These are phyloP conservation scores for Fraxinus ornus DNA, from an alignment of 305 asterid genomes.

Conservation along the genomic window DNA sequence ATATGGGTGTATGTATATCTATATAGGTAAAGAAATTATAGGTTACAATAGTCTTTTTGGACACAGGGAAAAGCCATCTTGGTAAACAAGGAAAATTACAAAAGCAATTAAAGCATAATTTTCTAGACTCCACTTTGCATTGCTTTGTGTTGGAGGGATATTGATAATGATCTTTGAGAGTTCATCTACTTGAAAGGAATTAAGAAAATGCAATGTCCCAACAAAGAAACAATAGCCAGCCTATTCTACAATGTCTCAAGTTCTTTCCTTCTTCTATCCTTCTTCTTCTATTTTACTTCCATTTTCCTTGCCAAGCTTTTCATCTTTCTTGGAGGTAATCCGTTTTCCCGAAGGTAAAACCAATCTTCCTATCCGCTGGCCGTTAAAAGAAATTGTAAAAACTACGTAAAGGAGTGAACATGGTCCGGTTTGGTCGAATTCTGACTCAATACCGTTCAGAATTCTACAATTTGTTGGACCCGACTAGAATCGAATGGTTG, in stretches of 20 bases:
- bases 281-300: slow-evolving; percentile 78
- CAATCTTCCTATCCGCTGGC: neutral
- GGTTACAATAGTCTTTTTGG: slow-evolving; percentile 41
- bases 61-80: slow-evolving; percentile 29
- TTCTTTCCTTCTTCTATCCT: slow-evolving; percentile 62
- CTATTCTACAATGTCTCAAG: slow-evolving; percentile 73
- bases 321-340: slow-evolving; percentile 74
- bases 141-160: slow-evolving; percentile 35
- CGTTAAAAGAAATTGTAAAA: neutral
- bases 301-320: slow-evolving; percentile 64
- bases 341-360: slow-evolving; percentile 59
- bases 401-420: neutral
- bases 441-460: neutral
- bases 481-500: neutral
- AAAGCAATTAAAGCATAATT: slow-evolving; percentile 55
- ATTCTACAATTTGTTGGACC: neutral
- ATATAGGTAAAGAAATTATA: neutral
- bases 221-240: slow-evolving; percentile 51
- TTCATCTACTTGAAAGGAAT: slow-evolving; percentile 29
- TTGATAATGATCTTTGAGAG: slow-evolving; percentile 32
- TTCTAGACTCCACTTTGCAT: slow-evolving; percentile 42
- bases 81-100: slow-evolving; percentile 32
- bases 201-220: slow-evolving; percentile 61
- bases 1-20: neutral
- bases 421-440: neutral